phyloP scores from a whole-genome alignment of 192 early-diverging fungal genomes.

The Backusella tuberculispora region DNA sequence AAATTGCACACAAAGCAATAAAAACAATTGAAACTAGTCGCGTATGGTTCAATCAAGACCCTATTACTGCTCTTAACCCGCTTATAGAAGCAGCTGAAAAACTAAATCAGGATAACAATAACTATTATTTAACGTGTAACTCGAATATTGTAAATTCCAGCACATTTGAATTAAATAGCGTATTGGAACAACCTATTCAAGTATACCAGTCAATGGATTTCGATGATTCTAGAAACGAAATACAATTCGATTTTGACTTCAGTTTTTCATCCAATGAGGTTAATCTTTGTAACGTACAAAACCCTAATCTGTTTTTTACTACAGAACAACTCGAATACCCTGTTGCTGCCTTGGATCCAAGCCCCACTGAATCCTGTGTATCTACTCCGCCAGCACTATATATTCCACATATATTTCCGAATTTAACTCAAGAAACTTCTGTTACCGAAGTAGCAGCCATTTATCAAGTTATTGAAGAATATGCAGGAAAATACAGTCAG shows the following conservation, averaged over 20 bases:
- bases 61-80: neutral
- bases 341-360: constrained; percentile 11
- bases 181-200: neutral
- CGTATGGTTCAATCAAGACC: neutral
- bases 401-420: neutral
- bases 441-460: neutral
- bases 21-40: neutral
- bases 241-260: neutral
- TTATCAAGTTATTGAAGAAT: neutral
- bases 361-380: constrained; percentile 9
- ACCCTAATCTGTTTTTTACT: neutral
- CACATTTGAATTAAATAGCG: neutral
- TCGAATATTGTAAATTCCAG: neutral
- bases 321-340: neutral
- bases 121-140: neutral
- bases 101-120: neutral
- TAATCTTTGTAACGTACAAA: neutral
- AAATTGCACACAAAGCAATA: constrained; percentile 2
- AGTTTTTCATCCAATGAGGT: neutral
- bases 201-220: neutral
- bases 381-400: neutral
- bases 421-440: neutral
- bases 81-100: neutral
- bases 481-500: neutral
- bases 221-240: neutral